Evolutionary conservation across 2,329 filamentous ascomycete genomes (phyloP), one percentile per base, ranked within the genome.

Genomic region (Clonostachys rosea): DNA sequence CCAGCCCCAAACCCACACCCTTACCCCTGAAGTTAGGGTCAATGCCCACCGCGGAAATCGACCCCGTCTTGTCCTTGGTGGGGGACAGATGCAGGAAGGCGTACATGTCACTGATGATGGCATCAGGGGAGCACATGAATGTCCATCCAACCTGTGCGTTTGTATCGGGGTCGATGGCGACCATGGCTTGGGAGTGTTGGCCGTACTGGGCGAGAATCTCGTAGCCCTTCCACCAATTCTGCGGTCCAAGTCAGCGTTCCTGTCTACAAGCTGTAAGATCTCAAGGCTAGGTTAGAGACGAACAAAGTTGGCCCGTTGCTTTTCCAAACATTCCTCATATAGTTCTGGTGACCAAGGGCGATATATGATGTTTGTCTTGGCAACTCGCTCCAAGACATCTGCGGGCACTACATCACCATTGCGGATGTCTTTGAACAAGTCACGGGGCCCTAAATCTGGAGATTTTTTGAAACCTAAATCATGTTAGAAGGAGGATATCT

Each of bases 91-190:
- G 54, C 9, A 59, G 12, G 1, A 59, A 59, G 0, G 55, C 51
- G 1, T 47, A 52, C 0, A 24, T 20, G 5, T 50, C 37, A 9
- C 42, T 36, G 0, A 50, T 36, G 2, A 51, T 35, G 0, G 52
- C 24, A 0, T 42, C 42, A 5, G 42, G 46, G 1, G 55, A 56
- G 39, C 51, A 56, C 55, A 59, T 59, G 1, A 58, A 44, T 0
- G 56, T 56, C 56, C 56, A 59, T 13, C 56, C 56, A 8, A 59
- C 50, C 17, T 59, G 56, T 11, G 48, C 49, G 2, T 58, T 56
- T 1, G 52, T 59, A 1, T 58, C 54, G 0, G 56, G 49, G 2
- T 59, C 54, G 2, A 58, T 53, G 5, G 56, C 56, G 3, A 59
- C 56, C 42, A 59, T 37, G 0, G 51, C 53, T 46, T 59, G 48